Evolutionary conservation across 805 yeast genomes (phyloP), one percentile per base, ranked within the genome.

Genomic region (Nadsonia fulvescens): DNA sequence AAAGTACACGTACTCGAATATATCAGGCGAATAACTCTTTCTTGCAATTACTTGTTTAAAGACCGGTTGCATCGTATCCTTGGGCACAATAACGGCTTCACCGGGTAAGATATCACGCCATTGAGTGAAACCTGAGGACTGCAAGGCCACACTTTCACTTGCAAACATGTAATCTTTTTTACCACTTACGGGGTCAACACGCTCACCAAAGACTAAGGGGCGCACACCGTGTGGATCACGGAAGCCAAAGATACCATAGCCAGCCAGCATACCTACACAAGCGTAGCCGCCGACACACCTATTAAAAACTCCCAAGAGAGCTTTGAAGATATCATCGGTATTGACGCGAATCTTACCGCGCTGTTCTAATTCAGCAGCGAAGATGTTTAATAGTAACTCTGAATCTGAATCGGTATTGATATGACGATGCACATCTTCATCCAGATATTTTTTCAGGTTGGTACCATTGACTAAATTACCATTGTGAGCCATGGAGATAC

Each of bases 151-250:
- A 30, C 91, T 75, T 51, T 89, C 98, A 5, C 92, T 75, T 1
- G 96, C 93, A 40, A 89, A 58, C 94, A 89, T 81, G 51, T 79
- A 82, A 50, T 89, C 98, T 28, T 56, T 60, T 7, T 25, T 25
- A 15, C 66, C 36, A n/a, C 92, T 93, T 42, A 77, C 70, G 5
- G 51, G 53, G 37, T 69, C 68, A 22, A 49, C 41, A 42, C 98
- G 68, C 53, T 77, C 83, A 31, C 98, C 98, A 38, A 67, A 66
- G 18, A 82, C 59, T 29, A 86, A 57, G 3, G 98, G 98, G 47
- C 98, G 69, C 40, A 89, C 79, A 35, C 96, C 98, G 46, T 86
- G 73, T 17, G 98, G 94, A 53, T 89, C 98, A 52, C 98, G 69
- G 60, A 89, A 89, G 0, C 95, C 98, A 44, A 89, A 69, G 34